These are phyloP conservation scores for Psidium friedrichsthalianum DNA, from an alignment of 345 rosid genomes.

Conservation along the genomic window DNA sequence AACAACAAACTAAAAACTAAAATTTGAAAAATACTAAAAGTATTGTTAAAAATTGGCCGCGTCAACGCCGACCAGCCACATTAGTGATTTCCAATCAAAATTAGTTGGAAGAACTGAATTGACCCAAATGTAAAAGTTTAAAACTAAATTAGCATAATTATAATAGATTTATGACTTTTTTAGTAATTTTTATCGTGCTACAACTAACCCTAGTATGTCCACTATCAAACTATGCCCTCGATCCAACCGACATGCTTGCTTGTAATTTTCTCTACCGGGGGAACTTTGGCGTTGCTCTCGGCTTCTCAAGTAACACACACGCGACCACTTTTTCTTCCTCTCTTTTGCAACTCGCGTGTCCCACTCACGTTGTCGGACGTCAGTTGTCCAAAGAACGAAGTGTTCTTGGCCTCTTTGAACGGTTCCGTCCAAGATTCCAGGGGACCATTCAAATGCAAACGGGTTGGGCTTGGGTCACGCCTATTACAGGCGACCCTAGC, in stretches of 20 bases:
- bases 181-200: too few relatives aligned
- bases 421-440: neutral
- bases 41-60: too few relatives aligned
- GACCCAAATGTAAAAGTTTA: too few relatives aligned
- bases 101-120: too few relatives aligned
- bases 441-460: neutral
- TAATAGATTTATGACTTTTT: too few relatives aligned
- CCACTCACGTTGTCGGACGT: neutral
- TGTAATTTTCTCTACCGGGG: neutral
- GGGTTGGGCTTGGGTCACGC: neutral
- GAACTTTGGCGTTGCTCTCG: neutral
- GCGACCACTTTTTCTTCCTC: neutral
- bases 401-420: neutral
- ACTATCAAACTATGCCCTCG: neutral
- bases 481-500: neutral
- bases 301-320: neutral
- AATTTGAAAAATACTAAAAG: too few relatives aligned
- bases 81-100: too few relatives aligned
- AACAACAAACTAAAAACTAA: too few relatives aligned
- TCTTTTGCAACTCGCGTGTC: neutral
- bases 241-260: neutral
- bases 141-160: too few relatives aligned
- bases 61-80: fast-evolving
- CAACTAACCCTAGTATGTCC: neutral
- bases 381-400: neutral